phyloP scores from a whole-genome alignment of 345 rosid genomes.

The Limnanthes douglasii region DNA sequence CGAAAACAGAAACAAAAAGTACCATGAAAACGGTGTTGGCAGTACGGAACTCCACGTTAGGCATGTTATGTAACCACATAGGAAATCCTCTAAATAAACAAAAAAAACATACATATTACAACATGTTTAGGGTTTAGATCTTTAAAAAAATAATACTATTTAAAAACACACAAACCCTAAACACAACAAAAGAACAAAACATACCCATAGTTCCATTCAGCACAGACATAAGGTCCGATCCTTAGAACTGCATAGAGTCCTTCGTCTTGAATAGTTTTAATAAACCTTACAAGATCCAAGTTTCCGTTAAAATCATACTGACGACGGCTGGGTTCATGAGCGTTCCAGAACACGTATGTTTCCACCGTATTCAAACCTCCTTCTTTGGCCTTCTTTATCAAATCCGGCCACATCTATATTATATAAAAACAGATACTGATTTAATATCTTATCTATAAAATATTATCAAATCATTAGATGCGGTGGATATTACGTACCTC shows the following conservation, averaged over 20 bases:
- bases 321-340: constrained; percentile 39
- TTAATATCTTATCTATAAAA: not conserved
- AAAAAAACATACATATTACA: not conserved
- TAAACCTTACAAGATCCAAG: constrained; percentile 37
- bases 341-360: constrained; percentile 58
- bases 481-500: constrained; percentile 13
- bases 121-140: not conserved
- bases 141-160: not conserved
- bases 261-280: constrained; percentile 31
- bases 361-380: constrained; percentile 56
- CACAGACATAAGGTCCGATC: constrained; percentile 66
- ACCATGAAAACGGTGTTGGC: constrained; percentile 30
- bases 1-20: not conserved
- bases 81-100: constrained; percentile 30
- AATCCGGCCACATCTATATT: constrained; percentile 55
- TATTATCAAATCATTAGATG: not conserved
- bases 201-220: constrained; percentile 59
- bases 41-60: constrained; percentile 17
- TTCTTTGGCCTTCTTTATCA: constrained; percentile 40
- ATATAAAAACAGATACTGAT: not conserved
- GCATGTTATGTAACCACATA: constrained; percentile 37
- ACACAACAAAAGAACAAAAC: not conserved
- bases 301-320: constrained; percentile 35
- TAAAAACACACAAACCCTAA: not conserved
- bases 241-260: constrained; percentile 44